Evolutionary conservation across 176 grass and related monocot species (phyloP), one percentile per base, ranked within the genome.

Genomic region (Lolium rigidum): DNA sequence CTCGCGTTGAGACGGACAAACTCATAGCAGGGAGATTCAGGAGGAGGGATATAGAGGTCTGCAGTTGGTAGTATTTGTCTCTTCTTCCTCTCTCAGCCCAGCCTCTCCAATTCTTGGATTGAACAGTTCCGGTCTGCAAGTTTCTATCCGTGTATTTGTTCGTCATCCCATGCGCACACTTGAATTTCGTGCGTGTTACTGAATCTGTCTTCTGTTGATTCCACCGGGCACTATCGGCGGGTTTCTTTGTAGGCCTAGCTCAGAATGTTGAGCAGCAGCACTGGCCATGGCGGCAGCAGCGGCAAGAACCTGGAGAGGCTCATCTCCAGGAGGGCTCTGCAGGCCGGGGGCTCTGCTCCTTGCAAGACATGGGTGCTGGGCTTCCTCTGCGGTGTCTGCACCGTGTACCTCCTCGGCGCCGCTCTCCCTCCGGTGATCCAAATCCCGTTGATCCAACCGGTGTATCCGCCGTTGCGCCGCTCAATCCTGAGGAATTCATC

Each of bases 361-460:
- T 90, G 85, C 77, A 97, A 87, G 43, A 58, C 52, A 49, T 92
- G 91, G 79, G 64, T 82, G 26, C 5, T 90, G 77, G 89, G 94
- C 22, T 97, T 97, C 89, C 86, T 97, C 74, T 97, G 70, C 26
- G 89, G 85, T n/a, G 76, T 97, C 48, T 88, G 94, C 85, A 54
- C 90, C 20, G 70, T 62, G 4, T 88, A 90, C 58, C 41, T 90
- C 9, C 70, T 92, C 66, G 86, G 68, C 43, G 82, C 87, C 21
- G 37, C 73, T 25, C 69, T 92, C 7, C 78, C 87, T 31, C 83
- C 89, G 0, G 21, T 4, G 58, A 38, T 80, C 21, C 73, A 54
- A 4, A 70, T 62, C 25, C 17, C 10, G 15, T 74, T 83, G 14
- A 17, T 37, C 31, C 31, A 35, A 35, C 0, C 81, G 89, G 75